Base-by-base conservation (phyloP, 1,284 basidiomycete genomes). In the Ceratobasidium theobromae region DNA sequence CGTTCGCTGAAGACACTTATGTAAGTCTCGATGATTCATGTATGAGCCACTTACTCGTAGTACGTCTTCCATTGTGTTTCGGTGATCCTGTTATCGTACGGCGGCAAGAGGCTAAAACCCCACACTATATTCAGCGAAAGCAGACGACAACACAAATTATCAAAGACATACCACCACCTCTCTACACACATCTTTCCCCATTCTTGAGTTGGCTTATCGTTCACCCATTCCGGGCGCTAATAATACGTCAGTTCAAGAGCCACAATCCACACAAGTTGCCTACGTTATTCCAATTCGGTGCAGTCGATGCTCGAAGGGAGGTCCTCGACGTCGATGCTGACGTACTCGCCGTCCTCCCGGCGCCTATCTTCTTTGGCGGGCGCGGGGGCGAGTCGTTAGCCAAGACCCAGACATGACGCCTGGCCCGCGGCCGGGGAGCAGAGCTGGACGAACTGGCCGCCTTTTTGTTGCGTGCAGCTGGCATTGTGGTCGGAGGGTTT, bases 1-100 rank as follows among this genome's bases (percentile, higher is more conserved):
- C 60, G 48, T 40, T 64, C 60, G 1, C 60, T 64, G 32, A 38
- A 21, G 6, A 18, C 27, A 40, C 18, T 12, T 18, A 9, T 3
- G 11, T 25, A 25, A 16, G 35, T 6, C 6, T 38, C 35, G 35
- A 16, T 38, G 35, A 16, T 9, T 25, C 57, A 40, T 1, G 30
- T n/a, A 48, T n/a, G 40, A 35, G 46, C 23, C 16, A 32, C 60
- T 41, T 43, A 64, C 60, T 30, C 23, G 38, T 64, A 45, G 43
- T 64, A 64, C 3, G 33, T 25, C 30, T 52, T 52, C 60, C 49
- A 64, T 52, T 64, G 48, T 6, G 11, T 49, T 43, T 64, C 60
- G 35, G 23, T 52, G 49, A 64, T 64, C 23, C 25, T 25, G 0
- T 35, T 51, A 27, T 64, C 38, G 14, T 53, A 64, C 3, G 60